A percentile compares a stretch with the other conserved stretches of the same genome.
Evolutionary conservation across 768 basidiomycete genomes (phyloP).

Genomic region (Russula earlei): DNA sequence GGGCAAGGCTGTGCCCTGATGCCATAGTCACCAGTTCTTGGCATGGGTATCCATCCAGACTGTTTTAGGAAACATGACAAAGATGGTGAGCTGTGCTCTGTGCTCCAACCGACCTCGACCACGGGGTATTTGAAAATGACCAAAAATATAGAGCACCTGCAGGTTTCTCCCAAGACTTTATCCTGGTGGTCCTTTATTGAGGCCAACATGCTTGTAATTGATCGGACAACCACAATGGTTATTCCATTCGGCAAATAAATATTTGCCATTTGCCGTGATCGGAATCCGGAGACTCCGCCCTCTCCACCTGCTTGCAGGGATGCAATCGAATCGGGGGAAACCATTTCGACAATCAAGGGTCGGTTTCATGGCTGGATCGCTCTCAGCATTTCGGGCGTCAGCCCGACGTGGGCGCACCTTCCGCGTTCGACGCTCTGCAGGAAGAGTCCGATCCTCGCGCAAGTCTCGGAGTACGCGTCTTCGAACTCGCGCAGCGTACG

Average conservation of each 20-base stretch:
- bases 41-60: no score
- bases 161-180: background rate
- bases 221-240: no score
- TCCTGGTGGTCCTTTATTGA: background rate
- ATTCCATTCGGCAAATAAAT: no score
- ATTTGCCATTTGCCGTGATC: no score
- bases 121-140: background rate
- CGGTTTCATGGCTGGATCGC: background rate
- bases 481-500: constrained; percentile 5
- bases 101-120: no score
- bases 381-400: constrained; percentile 5
- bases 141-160: background rate
- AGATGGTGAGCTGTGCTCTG: background rate
- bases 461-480: constrained; percentile 5
- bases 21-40: no score
- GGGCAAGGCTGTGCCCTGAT: no score
- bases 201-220: no score
- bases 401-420: background rate
- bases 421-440: background rate
- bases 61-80: background rate
- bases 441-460: background rate
- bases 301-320: background rate
- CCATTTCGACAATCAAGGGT: no score
- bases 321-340: no score
- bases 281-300: no score